Evolutionary conservation across 805 yeast genomes (phyloP), one percentile per base, ranked within the genome.

Genomic region (Saccharomyces cerevisiae): DNA sequence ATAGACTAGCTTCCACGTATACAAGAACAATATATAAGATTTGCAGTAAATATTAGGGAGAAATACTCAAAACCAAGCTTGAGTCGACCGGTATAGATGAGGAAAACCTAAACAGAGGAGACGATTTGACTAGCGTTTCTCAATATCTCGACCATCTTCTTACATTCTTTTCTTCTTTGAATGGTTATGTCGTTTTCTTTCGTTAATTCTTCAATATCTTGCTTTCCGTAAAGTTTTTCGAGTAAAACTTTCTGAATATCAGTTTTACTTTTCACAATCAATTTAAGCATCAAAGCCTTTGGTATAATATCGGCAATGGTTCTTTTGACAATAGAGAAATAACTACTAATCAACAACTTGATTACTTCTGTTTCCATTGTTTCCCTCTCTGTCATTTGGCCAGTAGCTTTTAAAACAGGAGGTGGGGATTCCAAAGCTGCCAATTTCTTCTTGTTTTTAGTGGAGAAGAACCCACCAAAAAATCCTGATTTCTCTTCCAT

Each of bases 351-450:
- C 68, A 94, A 79, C 56, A 94, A 79, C 75, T 94, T 94, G 68
- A 94, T 94, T 41, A 94, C 97, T 68, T 94, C 99, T 1, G 98
- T 92, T 72, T 94, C 99, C 82, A 88, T 85, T 26, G 92, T 83
- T 75, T 94, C 99, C 62, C 97, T 84, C 70, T 94, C 99, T 17
- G 96, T 84, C 87, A 94, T 75, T 53, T 75, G 76, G 50, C 97
- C 97, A 22, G 92, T 83, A 8, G 98, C 98, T 70, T 91, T 86
- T 66, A 92, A 81, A 5, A 90, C 91, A 36, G 96, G 83, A 46
- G 99, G 99, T 50, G 99, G 99, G 2, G 98, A 92, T 72, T 92
- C 99, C 92, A 92, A 87, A 21, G 89, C 84, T 29, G 95, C 97
- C 64, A 91, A 78, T 73, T 94, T 85, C 80, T 91, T 91, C 75